Evolutionary conservation across 768 basidiomycete genomes (phyloP), one percentile per base, ranked within the genome.

Genomic region (Russula sp.): DNA sequence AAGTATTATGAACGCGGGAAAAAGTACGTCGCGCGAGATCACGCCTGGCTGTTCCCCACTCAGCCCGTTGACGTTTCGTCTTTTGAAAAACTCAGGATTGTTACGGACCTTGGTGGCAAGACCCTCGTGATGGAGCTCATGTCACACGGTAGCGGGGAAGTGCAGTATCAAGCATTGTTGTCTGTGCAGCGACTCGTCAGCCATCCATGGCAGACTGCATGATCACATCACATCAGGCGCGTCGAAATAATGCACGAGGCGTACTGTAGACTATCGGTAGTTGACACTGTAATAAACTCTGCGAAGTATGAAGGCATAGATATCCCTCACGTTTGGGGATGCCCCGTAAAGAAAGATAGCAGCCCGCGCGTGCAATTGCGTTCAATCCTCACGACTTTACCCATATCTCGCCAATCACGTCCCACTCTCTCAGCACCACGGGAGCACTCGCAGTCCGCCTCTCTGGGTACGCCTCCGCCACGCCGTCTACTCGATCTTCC

Each of bases 181-280:
- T 88, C 91, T 6, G 94, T 95, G 9, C 94, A 98, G 72, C 84
- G 88, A 59, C 84, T 97, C 37, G 89, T 97, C 70, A 94, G 92
- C 72, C 92, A 95, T 69, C 87, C 91, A 9, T 94, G 91, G 91
- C 73, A 83, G 49, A 75, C 80, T 22, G 81, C 78, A 44, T 86
- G 69, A 70, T 32, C 53, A 6, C 39, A 32, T 34, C 48, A 27
- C 39, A 32, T 34, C 48, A 4, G 32, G 39, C 22, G 18, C 5
- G 45, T 49, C 16, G 10, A n/a, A 37, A 20, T 34, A 42, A 27
- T 13, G 35, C 5, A 27, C 50, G 18, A 37, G 22, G 34, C 42
- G 55, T n/a, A n/a, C n/a, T n/a, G n/a, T 37, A 56, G 31, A 42
- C n/a, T 37, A 47, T 39, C 58, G 48, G 49, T 48, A 57, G 39